A percentile compares a stretch with the other conserved stretches of the same genome.
Evolutionary conservation across 768 basidiomycete genomes (phyloP).

Genomic region (Collybiopsis confluens): DNA sequence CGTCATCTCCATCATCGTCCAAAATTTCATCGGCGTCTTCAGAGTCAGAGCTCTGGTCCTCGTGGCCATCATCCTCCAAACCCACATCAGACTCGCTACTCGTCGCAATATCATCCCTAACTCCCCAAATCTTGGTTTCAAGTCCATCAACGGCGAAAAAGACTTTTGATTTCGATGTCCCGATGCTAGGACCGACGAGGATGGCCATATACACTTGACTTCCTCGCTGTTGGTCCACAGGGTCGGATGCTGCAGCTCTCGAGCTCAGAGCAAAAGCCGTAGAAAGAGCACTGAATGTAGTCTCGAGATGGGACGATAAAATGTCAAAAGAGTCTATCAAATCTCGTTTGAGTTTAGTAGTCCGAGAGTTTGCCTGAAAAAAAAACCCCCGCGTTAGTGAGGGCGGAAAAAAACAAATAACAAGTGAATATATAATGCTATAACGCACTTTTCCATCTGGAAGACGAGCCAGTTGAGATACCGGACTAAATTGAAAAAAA

Average conservation of each 20-base stretch:
- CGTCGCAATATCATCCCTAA: constrained; percentile 20
- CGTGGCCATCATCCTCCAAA: no score
- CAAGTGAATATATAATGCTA: no score
- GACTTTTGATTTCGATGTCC: constrained; percentile 56
- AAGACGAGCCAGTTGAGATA: constrained; percentile 58
- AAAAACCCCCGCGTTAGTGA: no score
- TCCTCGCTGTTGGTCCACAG: not conserved
- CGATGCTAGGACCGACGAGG: constrained; percentile 61
- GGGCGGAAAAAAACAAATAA: no score
- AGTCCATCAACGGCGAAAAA: constrained; percentile 63
- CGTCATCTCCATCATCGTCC: no score
- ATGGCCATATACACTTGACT: constrained; percentile 53
- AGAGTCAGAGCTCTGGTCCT: no score
- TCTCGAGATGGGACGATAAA: constrained; percentile 66
- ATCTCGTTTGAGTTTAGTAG: constrained; percentile 54
- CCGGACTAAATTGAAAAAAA: constrained; percentile 39
- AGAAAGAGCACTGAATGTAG: constrained; percentile 71
- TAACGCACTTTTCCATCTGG: constrained; percentile 35
- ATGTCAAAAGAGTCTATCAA: constrained; percentile 65
- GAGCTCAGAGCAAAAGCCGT: constrained; percentile 49
- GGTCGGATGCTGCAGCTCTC: constrained; percentile 1
- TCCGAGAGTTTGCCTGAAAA: constrained; percentile 36
- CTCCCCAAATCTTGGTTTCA: constrained; percentile 44
- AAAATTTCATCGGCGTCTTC: constrained; percentile 1
- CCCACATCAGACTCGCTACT: no score